Evolutionary conservation across 225 moss, liverwort and hornwort genomes (phyloP), one percentile per base, ranked within the genome.

Genomic region (Thuidium tamariscinum): DNA sequence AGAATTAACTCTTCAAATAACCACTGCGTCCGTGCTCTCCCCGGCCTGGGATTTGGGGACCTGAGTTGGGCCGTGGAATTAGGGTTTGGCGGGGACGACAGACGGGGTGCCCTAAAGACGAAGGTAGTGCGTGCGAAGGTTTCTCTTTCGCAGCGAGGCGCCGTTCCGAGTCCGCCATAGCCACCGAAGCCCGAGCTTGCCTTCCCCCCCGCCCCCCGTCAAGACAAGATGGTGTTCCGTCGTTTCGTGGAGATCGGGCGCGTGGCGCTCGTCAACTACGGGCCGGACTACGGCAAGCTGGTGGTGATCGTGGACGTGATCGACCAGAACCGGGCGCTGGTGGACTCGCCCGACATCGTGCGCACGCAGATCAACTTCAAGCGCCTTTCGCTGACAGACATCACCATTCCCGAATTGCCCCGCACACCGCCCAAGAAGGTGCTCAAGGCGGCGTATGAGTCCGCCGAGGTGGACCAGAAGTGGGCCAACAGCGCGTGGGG

Each of bases 51-150:
- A 37, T 79, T 67, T 61, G 34, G 6, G 57, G 32, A 80, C 41
- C 0, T 73, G 62, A 32, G 25, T 15, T 37, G 25, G 76, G 61
- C 30, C 68, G 19, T 83, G 29, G n/a, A 82, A n/a, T 74, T 90
- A 90, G 90, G 80, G 69, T 25, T 81, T 54, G n/a, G 68, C 13
- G 46, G 11, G 20, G 42, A 37, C 0, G 36, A 5, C 2, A 5
- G n/a, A 27, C 4, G 74, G 29, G 3, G 3, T 5, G 7, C 55
- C 55, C 16, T 65, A 20, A 61, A 74, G 54, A 36, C 42, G 25
- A 65, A 10, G 19, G 0, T 49, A n/a, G 46, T 49, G 52, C 23
- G 0, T 0, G 0, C 9, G 0, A 1, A 17, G 1, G 0, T 7
- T 13, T 11, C 37, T 37, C 22, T 75, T 75, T 74, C 13, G 44